These are phyloP conservation scores for Leishmania arabica DNA, from an alignment of 208 protist genomes.

Conservation along the genomic window DNA sequence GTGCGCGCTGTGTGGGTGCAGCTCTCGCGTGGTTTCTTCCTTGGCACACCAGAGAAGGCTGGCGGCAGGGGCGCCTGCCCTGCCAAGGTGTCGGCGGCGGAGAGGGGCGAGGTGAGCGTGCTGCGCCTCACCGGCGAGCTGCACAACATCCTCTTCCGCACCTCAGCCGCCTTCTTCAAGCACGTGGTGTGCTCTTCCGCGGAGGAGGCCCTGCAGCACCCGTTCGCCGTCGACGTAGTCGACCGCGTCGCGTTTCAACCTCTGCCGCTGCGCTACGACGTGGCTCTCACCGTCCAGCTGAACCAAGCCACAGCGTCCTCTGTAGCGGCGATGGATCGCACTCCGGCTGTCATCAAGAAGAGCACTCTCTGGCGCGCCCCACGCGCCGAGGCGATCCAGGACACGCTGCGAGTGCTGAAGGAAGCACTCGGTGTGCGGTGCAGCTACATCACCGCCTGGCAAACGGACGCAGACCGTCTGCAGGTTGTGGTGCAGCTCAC, in stretches of 20 bases:
- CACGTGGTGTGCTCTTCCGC: slow-evolving; percentile 64
- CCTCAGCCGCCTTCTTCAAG: slow-evolving; percentile 59
- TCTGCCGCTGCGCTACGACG: slow-evolving; percentile 65
- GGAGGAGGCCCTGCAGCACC: slow-evolving; percentile 69
- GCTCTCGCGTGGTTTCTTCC: slow-evolving; percentile 64
- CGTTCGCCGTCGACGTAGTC: slow-evolving; percentile 52
- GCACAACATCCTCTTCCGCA: slow-evolving; percentile 83
- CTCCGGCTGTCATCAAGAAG: slow-evolving; percentile 18
- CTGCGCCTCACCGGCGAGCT: slow-evolving; percentile 68
- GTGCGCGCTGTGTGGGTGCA: slow-evolving; percentile 80
- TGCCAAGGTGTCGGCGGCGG: slow-evolving; percentile 34
- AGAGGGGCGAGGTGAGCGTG: slow-evolving; percentile 59
- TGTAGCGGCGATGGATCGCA: slow-evolving; percentile 15
- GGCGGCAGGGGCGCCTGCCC: slow-evolving; percentile 4
- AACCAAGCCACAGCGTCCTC: not conserved
- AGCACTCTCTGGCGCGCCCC: slow-evolving; percentile 17
- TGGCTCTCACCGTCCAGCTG: slow-evolving; percentile 48
- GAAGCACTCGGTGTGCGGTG: slow-evolving; percentile 61
- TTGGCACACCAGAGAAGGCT: not conserved
- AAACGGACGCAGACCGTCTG: slow-evolving; percentile 35
- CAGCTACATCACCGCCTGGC: slow-evolving; percentile 54
- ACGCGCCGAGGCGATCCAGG: slow-evolving; percentile 23
- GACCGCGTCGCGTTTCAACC: slow-evolving; percentile 57
- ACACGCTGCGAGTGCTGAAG: slow-evolving; percentile 33
- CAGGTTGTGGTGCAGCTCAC: slow-evolving; percentile 62